Percentiles rank a stretch among this genome's conserved stretches.
Conservation (phyloP, 306 rosid genomes). For the Pachyrhizus erosus region DNA sequence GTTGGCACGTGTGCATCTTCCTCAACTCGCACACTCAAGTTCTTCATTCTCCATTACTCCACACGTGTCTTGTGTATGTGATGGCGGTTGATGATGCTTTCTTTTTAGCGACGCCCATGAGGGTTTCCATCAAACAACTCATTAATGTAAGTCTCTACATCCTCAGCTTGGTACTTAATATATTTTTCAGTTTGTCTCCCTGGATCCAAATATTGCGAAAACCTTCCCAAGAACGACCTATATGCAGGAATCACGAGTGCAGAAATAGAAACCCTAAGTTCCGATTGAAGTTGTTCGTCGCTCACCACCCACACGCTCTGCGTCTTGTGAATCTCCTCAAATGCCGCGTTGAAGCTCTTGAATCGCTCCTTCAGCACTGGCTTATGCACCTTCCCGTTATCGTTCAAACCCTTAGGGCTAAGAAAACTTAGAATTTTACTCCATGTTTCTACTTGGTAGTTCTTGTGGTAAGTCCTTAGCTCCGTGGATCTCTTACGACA, state of each 20-base stretch:
- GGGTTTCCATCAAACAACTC: conserved; percentile 75
- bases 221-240: conserved; percentile 74
- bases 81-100: conserved; percentile 11
- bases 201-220: conserved; percentile 65
- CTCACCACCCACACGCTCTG: conserved; percentile 88
- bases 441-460: conserved; percentile 83
- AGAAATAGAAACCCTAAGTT: conserved; percentile 80
- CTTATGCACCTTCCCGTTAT: conserved; percentile 71
- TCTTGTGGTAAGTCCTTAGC: conserved; percentile 74
- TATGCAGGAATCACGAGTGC: conserved; percentile 87
- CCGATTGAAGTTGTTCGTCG: conserved; percentile 90
- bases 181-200: conserved; percentile 85
- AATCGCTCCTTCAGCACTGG: conserved; percentile 80
- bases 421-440: conserved; percentile 60
- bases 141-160: conserved; percentile 70
- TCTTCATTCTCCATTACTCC: not conserved
- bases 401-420: conserved; percentile 64
- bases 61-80: not conserved
- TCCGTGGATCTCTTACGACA: conserved; percentile 69
- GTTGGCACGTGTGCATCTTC: not conserved
- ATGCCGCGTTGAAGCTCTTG: conserved; percentile 70
- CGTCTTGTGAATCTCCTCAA: conserved; percentile 82
- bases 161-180: conserved; percentile 81
- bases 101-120: conserved; percentile 45
- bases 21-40: not conserved